Percentiles rank a stretch among this genome's conserved stretches.
These are phyloP conservation scores for Trichoderma cornu-damae DNA, from an alignment of 2,329 filamentous ascomycete species.

Conservation along the genomic window DNA sequence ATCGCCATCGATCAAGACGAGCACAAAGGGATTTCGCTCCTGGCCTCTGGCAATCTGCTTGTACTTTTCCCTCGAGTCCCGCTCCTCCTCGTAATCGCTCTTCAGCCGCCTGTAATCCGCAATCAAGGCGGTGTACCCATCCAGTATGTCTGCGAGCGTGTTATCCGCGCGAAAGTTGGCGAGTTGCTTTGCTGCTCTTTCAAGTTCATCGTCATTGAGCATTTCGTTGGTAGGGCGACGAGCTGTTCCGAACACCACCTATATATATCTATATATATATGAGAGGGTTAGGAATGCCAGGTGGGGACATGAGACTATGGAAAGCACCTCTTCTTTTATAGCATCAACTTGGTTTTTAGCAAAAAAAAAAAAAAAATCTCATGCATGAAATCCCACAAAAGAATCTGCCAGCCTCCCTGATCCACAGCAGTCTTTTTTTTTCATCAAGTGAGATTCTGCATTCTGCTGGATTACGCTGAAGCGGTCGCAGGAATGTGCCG, in stretches of 20 bases:
- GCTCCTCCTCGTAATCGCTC: slow-evolving; percentile 53
- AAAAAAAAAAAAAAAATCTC: not conserved
- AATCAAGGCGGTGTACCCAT: slow-evolving; percentile 38
- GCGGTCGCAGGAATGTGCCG: not conserved
- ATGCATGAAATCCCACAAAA: not conserved
- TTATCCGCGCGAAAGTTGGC: slow-evolving; percentile 29
- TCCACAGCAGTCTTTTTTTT: not conserved
- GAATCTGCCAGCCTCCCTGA: not conserved
- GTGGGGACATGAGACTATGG: not conserved
- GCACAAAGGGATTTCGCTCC: slow-evolving; percentile 53
- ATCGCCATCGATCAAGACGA: slow-evolving; percentile 59
- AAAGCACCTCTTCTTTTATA: not conserved
- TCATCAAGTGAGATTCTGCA: not conserved
- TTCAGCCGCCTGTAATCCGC: slow-evolving; percentile 51
- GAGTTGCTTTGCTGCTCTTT: slow-evolving; percentile 27
- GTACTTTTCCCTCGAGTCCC: slow-evolving; percentile 49
- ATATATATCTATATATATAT: too few relatives aligned
- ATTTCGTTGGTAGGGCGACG: slow-evolving; percentile 15
- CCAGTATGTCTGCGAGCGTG: slow-evolving; percentile 29
- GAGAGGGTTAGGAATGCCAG: not conserved
- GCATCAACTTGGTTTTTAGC: not conserved
- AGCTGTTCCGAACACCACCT: not conserved
- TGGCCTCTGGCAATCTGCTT: slow-evolving; percentile 46
- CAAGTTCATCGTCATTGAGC: slow-evolving; percentile 28
- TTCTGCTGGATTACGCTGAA: not conserved